Percentiles rank a stretch among this genome's conserved stretches.
These are phyloP conservation scores for Beta vulgaris DNA, from an alignment of 148 eudicot species.

Conservation along the genomic window DNA sequence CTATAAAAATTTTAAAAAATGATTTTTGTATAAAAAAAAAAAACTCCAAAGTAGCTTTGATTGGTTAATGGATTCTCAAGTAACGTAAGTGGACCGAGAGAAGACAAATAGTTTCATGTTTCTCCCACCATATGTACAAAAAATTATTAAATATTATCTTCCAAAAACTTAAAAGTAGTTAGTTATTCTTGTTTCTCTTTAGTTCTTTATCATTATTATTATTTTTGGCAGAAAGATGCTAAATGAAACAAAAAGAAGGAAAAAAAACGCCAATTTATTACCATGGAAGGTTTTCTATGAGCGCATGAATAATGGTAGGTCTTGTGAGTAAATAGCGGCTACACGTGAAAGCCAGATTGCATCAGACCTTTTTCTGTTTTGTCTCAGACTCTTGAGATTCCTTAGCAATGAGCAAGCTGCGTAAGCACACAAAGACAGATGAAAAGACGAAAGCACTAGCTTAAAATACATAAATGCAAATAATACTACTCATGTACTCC, in stretches of 20 bases:
- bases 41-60: neutral
- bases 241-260: neutral
- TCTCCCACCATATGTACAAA: slow-evolving; percentile 14
- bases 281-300: neutral
- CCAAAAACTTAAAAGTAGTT: slow-evolving; percentile 3
- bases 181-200: neutral
- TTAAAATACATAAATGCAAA: no score
- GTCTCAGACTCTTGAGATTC: slow-evolving; percentile 17
- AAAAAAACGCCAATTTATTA: slow-evolving; percentile 6
- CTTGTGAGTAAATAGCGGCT: slow-evolving; percentile 37
- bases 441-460: neutral
- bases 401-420: neutral
- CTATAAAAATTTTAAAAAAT: neutral
- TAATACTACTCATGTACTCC: no score
- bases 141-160: neutral
- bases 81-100: neutral
- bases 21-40: neutral
- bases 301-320: slow-evolving; percentile 4
- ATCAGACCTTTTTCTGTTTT: slow-evolving; percentile 14
- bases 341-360: slow-evolving; percentile 28
- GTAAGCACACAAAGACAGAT: neutral
- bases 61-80: slow-evolving; percentile 25
- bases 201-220: no score
- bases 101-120: neutral
- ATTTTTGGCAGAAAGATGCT: neutral